Percentiles rank a stretch among this genome's conserved stretches.
These are phyloP conservation scores for Rubus parviflorus DNA, from an alignment of 306 rosid genomes.

Conservation along the genomic window DNA sequence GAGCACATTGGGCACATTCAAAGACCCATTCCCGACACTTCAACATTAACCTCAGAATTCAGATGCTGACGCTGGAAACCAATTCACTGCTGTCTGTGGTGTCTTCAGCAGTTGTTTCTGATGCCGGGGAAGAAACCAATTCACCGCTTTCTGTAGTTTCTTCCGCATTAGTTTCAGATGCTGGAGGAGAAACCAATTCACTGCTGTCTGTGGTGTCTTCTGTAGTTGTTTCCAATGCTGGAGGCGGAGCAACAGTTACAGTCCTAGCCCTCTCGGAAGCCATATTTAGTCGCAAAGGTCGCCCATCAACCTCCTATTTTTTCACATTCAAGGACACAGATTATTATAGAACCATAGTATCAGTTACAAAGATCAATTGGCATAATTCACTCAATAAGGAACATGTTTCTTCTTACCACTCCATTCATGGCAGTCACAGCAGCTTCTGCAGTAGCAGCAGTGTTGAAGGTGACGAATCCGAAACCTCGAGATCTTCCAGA, in stretches of 20 bases:
- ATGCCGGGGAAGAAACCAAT: slow-evolving; percentile 31
- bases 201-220: slow-evolving; percentile 38
- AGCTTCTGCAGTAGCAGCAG: slow-evolving; percentile 56
- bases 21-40: neutral
- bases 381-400: neutral
- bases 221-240: slow-evolving; percentile 26
- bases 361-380: neutral
- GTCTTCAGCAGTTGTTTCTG: slow-evolving; percentile 30
- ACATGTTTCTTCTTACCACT: slow-evolving; percentile 59
- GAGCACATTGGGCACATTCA: neutral
- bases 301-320: slow-evolving; percentile 73
- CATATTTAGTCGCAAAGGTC: slow-evolving; percentile 65
- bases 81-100: slow-evolving; percentile 46
- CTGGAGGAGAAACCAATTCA: slow-evolving; percentile 44
- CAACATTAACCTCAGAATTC: slow-evolving; percentile 25
- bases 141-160: slow-evolving; percentile 37
- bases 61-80: slow-evolving; percentile 57
- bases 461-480: slow-evolving; percentile 81
- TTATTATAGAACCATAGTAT: slow-evolving; percentile 2
- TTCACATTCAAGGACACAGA: neutral
- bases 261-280: slow-evolving; percentile 44
- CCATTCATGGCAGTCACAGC: slow-evolving; percentile 73
- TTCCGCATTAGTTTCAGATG: neutral
- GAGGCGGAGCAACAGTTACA: slow-evolving; percentile 31
- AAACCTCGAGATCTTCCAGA: slow-evolving; percentile 81